These are phyloP conservation scores for Trichaptum fuscoviolaceum DNA, from an alignment of 768 basidiomycete genomes.

Conservation along the genomic window DNA sequence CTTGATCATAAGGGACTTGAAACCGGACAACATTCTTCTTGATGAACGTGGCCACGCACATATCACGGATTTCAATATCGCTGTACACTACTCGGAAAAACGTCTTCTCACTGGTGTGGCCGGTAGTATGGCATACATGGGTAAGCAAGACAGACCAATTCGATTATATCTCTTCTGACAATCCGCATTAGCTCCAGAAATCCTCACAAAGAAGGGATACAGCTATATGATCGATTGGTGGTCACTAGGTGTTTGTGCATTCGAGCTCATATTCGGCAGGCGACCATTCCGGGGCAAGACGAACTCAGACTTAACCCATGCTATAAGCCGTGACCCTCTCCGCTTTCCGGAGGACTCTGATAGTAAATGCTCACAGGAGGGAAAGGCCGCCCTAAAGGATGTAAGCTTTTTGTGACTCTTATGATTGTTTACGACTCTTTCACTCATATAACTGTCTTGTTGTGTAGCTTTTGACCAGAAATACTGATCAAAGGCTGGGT, in stretches of 20 bases:
- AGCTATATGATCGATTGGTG: slow-evolving; percentile 95
- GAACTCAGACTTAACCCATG: slow-evolving; percentile 87
- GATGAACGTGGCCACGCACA: slow-evolving; percentile 96
- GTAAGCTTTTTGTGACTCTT: slow-evolving; percentile 40
- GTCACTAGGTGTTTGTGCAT: slow-evolving; percentile 91
- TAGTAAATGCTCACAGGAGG: slow-evolving; percentile 67
- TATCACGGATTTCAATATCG: slow-evolving; percentile 97
- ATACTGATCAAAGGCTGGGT: slow-evolving; percentile 73
- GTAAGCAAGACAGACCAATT: slow-evolving; percentile 29
- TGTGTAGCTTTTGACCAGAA: slow-evolving; percentile 78
- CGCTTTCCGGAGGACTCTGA: slow-evolving; percentile 90
- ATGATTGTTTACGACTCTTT: neutral
- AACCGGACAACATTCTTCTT: slow-evolving; percentile 96
- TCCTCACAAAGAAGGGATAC: slow-evolving; percentile 90
- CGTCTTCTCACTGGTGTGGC: slow-evolving; percentile 85
- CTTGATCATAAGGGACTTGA: slow-evolving; percentile 69
- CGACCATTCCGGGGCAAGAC: slow-evolving; percentile 92
- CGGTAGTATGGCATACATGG: slow-evolving; percentile 99
- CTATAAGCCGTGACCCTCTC: slow-evolving; percentile 83
- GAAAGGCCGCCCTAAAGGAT: slow-evolving; percentile 73
- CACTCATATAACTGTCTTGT: slow-evolving; percentile 7
- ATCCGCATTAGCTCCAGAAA: slow-evolving; percentile 42
- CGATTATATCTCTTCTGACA: neutral
- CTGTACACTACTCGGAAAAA: slow-evolving; percentile 90
- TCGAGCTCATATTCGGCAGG: slow-evolving; percentile 87